Base-by-base conservation (phyloP, 257 asterid species). In the Lycium barbarum region DNA sequence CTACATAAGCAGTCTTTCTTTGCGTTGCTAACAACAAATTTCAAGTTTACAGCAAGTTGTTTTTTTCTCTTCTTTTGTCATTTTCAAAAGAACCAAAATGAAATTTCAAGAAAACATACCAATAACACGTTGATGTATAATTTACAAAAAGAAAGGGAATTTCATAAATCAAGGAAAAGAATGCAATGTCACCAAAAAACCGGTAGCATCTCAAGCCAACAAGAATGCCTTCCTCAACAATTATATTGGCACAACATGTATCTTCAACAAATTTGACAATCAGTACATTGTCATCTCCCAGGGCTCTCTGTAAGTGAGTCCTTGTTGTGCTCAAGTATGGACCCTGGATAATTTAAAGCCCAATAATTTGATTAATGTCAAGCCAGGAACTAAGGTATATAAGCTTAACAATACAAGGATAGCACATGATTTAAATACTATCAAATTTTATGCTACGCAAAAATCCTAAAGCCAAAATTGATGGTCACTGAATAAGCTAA, bases 211-310 rank as follows among this genome's bases (percentile, higher is more conserved):
- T 91, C 86, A 85, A 80, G 84, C 97, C 99, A 85, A 95, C 95
- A 87, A 91, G 80, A 78, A 95, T 88, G 79, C 99, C 97, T 78
- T 93, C 91, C 84, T 86, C 84, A 12, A 84, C 83, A 55, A 92
- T 90, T 49, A 83, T 87, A 71, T 63, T 58, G 22, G 81, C 88
- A 85, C 45, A 83, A 59, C 76, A 72, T 14, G 18, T 18, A 18
- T 81, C 92, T 22, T 88, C 92, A 45, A 68, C 58, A 86, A 94
- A 91, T 87, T 92, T 94, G 86, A 94, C 95, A 33, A 88, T 88
- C 85, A 95, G 84, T 84, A 95, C 86, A 45, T 91, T 94, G 12
- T 94, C 97, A 78, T 95, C 98, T 67, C 95, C 95, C 33, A 95
- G 65, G 67, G 87, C 89, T 87, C 94, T 92, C 78, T 94, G 99